These are phyloP conservation scores for Avena sativa DNA, from an alignment of 176 grass and related monocot genomes.

Conservation along the genomic window DNA sequence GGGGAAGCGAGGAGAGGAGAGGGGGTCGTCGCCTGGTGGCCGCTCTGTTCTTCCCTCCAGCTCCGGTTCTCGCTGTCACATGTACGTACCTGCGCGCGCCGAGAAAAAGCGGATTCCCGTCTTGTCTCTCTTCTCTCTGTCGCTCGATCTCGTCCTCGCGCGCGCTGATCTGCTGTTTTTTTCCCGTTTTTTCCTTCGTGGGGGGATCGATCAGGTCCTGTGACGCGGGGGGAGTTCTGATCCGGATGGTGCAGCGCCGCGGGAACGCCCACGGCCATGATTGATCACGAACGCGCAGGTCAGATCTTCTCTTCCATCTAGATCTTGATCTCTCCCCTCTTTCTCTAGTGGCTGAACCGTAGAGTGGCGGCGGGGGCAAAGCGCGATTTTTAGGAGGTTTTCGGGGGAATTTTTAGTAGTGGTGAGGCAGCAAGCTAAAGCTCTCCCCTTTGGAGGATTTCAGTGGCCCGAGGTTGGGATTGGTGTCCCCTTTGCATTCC, in stretches of 20 bases:
- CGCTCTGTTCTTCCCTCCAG: slow-evolving; percentile 4
- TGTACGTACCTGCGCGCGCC: slow-evolving; percentile 26
- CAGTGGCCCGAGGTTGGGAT: not conserved
- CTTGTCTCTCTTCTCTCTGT: not conserved
- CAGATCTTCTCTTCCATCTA: slow-evolving; percentile 11
- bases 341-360: not conserved
- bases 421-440: not conserved
- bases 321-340: slow-evolving; percentile 22
- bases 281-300: slow-evolving; percentile 53
- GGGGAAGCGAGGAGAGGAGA: slow-evolving; percentile 15
- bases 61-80: slow-evolving; percentile 49
- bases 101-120: not conserved
- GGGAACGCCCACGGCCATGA: slow-evolving; percentile 49
- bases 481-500: not conserved
- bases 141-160: slow-evolving; percentile 32
- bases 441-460: not conserved
- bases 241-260: slow-evolving; percentile 50
- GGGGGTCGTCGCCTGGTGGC: slow-evolving; percentile 47
- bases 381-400: slow-evolving; percentile 29
- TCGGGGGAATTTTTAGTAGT: not conserved
- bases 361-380: slow-evolving; percentile 19
- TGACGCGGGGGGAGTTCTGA: slow-evolving; percentile 48
- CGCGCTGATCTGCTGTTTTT: slow-evolving; percentile 38
- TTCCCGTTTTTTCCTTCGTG: not conserved
- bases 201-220: slow-evolving; percentile 41